phyloP scores from a whole-genome alignment of 345 rosid genomes.

The Cochlearia excelsa region DNA sequence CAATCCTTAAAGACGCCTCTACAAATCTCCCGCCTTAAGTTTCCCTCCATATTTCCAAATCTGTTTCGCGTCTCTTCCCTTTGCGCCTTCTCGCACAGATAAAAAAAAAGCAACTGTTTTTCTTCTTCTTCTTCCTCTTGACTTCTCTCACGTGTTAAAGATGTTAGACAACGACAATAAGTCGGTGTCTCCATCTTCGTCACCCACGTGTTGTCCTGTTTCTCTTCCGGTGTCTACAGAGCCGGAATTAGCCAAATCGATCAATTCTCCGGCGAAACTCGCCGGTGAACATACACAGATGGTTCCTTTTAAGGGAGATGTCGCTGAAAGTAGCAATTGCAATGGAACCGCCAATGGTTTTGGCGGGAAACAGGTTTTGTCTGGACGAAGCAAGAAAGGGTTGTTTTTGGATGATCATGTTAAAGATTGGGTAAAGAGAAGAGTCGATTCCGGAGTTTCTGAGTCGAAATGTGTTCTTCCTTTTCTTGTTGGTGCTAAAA shows the following conservation, averaged over 20 bases:
- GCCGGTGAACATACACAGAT: constrained; percentile 26
- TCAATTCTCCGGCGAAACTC: constrained; percentile 27
- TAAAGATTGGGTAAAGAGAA: constrained; percentile 47
- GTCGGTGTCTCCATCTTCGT: constrained; percentile 40
- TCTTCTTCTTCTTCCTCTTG: constrained; percentile 12
- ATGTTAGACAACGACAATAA: constrained; percentile 65
- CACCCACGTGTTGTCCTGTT: constrained; percentile 44
- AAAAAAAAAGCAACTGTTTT: not conserved
- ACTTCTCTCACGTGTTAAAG: not conserved
- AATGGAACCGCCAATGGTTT: constrained; percentile 27
- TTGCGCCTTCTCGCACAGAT: constrained; percentile 13
- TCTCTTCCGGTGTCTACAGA: constrained; percentile 30
- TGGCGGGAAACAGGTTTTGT: constrained; percentile 24
- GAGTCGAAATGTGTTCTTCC: constrained; percentile 57
- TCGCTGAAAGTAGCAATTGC: constrained; percentile 4
- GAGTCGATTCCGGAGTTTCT: constrained; percentile 47
- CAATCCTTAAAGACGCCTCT: not conserved
- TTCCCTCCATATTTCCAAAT: constrained; percentile 31
- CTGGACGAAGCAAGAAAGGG: constrained; percentile 33
- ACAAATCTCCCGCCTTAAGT: constrained; percentile 32
- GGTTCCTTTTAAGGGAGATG: constrained; percentile 19
- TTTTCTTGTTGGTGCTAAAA: constrained; percentile 68
- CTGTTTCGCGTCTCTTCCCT: not conserved
- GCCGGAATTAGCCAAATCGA: constrained; percentile 30
- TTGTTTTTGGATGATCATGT: constrained; percentile 43